Base-by-base conservation (phyloP, 2,329 filamentous ascomycete genomes). In the Aspergillus novoparasiticus region DNA sequence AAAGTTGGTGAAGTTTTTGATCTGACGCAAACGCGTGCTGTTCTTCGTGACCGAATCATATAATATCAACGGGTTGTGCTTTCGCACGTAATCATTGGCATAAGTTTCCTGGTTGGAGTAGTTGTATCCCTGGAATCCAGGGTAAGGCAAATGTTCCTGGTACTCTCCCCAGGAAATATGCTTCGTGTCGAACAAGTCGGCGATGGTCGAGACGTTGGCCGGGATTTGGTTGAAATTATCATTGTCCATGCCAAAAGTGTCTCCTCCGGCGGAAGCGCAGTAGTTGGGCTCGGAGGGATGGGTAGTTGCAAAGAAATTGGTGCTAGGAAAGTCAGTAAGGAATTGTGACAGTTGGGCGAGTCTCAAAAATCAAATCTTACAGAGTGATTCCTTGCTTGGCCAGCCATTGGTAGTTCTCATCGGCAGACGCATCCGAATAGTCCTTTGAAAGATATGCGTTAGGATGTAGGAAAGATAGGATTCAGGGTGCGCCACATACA, bases 261-360 rank as follows among this genome's bases (percentile, higher is more conserved):
- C 90, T 58, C 90, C 91, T 32, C 84, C 86, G 48, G 90, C 84
- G 2, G 86, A 76, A 2, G 90, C 86, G 64, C 88, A 84, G 73
- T 94, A 94, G 81, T 94, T 94, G 9, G 90, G 90, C 81, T 93
- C 85, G 2, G 86, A 90, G 1, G 91, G 90, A 71, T 93, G 90
- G 6, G 90, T 92, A 55, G 90, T 79, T 14, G 83, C 89, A 63
- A 83, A 85, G 77, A 85, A 84, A 71, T 86, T 85, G 57, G 81
- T 82, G 41, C 68, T 70, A 46, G 41, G 34, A 19, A 6, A 30
- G 45, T 64, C 43, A 66, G 58, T 50, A 57, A 19, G 6, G 10
- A 19, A 6, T 11, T 51, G 41, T n/a, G n/a, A 14, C 8, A 8
- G 4, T 41, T 59, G 32, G 21, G 28, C 19, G 34, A 46, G 5